Base-by-base conservation (phyloP, 352 stramenopile genomes). In the Aphanomyces invadans region DNA sequence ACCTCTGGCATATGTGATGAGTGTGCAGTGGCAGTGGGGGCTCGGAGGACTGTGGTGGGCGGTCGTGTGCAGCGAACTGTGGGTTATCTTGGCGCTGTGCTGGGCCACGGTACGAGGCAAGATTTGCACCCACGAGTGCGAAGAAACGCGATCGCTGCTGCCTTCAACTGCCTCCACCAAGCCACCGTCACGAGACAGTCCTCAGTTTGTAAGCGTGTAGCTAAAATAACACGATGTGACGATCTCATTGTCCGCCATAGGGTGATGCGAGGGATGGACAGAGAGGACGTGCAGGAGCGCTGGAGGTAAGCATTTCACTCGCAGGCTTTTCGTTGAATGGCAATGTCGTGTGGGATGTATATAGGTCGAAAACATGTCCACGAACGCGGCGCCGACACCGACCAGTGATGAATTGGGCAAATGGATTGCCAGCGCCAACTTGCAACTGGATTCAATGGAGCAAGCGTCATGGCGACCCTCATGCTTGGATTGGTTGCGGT, bases 141-240 rank as follows among this genome's bases (percentile, higher is more conserved):
- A 57, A 57, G 49, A 57, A 57, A 15, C 15, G 49, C 49, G 29
- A 54, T 54, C 46, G 21, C 25, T 57, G 19, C 36, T 57, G 49
- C 25, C 19, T 9, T 0, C 49, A 3, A 17, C 19, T 9, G 7
- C 7, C 36, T 42, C 36, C n/a, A n/a, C n/a, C n/a, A n/a, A n/a
- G n/a, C n/a, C n/a, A n/a, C n/a, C 36, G 36, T 42, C 36, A 42
- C 36, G 15, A 42, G 36, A 42, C 7, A 42, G 36, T 42, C 36
- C 7, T 15, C 36, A 42, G 36, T 15, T 15, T 42, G 36, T 42
- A 42, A 42, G 36, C 36, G 15, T 15, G 36, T 42, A 42, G 36
- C 15, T 42, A 42, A 42, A 15, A 42, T 7, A 7, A 42, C 15
- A 42, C n/a, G n/a, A n/a, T n/a, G n/a, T n/a, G n/a, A n/a, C n/a